These are phyloP conservation scores for Monoraphidium neglectum DNA, from an alignment of 139 green algal species.

Conservation along the genomic window DNA sequence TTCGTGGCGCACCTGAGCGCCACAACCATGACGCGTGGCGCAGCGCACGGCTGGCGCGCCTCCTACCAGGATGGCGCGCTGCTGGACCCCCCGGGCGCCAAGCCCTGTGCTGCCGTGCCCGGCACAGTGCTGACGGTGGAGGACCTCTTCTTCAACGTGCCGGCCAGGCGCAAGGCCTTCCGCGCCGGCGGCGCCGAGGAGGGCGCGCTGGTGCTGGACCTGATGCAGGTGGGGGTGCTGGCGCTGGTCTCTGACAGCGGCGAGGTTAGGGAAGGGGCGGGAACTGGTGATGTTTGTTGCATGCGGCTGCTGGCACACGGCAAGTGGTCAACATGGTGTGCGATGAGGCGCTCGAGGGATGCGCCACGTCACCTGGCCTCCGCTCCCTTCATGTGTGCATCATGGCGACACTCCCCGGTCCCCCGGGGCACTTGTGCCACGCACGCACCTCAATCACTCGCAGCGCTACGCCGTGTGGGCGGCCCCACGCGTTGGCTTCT, in stretches of 20 bases:
- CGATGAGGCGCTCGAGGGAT: too few relatives aligned
- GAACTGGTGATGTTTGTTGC: too few relatives aligned
- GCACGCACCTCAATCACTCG: neutral
- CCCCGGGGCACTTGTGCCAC: too few relatives aligned
- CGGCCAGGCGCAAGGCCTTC: conserved; percentile 68
- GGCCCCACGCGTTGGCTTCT: conserved; percentile 38
- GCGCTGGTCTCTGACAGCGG: too few relatives aligned
- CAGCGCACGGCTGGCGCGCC: conserved; percentile 64
- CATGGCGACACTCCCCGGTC: too few relatives aligned
- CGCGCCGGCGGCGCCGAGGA: conserved; percentile 68
- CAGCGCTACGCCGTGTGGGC: conserved; percentile 18
- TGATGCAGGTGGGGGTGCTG: conserved; percentile 80
- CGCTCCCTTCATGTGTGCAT: too few relatives aligned
- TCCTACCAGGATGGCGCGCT: conserved; percentile 68
- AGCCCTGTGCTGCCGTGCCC: conserved; percentile 72
- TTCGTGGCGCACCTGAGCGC: conserved; percentile 92
- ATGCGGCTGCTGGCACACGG: too few relatives aligned
- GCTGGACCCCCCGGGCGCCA: conserved; percentile 64
- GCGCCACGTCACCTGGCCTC: too few relatives aligned
- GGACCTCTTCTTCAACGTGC: conserved; percentile 97
- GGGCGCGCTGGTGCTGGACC: conserved; percentile 85
- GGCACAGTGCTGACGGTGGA: conserved; percentile 94
- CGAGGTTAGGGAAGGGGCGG: too few relatives aligned
- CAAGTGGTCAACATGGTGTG: too few relatives aligned
- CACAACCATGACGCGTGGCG: conserved; percentile 84